Conservation (phyloP, 2,329 filamentous ascomycete genomes). For the Monosporascus sp. region DNA sequence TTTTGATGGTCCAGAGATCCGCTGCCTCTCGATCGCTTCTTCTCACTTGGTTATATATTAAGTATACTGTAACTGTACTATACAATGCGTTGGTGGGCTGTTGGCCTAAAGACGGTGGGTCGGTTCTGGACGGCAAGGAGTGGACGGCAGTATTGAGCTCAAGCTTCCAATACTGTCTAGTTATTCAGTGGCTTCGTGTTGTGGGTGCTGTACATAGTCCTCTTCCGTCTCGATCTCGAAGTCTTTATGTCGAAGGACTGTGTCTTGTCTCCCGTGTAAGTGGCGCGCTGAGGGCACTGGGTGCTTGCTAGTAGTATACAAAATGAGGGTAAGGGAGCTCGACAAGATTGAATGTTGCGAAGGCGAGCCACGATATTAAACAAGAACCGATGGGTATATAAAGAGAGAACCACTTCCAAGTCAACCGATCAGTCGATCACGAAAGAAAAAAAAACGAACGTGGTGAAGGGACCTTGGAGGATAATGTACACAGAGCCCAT, state of each 20-base stretch:
- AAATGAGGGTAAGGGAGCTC: constrained; percentile 30
- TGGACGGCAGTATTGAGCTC: constrained; percentile 24
- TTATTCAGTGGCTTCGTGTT: constrained; percentile 19
- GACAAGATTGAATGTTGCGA: constrained; percentile 25
- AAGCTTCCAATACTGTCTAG: constrained; percentile 20
- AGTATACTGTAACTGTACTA: constrained; percentile 25
- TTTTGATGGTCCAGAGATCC: neutral
- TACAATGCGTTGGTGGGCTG: constrained; percentile 26
- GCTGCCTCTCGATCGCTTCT: constrained; percentile 7
- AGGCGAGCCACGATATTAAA: constrained; percentile 28
- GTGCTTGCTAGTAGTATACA: constrained; percentile 20
- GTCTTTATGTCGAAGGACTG: constrained; percentile 6
- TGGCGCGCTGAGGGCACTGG: constrained; percentile 13
- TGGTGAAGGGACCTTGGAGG: constrained; percentile 28
- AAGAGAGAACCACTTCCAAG: constrained; percentile 26
- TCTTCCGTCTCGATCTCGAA: constrained; percentile 12
- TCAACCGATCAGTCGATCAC: constrained; percentile 31
- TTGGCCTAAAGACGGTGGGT: constrained; percentile 31
- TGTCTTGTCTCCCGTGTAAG: constrained; percentile 20
- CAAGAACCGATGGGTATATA: constrained; percentile 29
- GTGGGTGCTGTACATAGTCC: constrained; percentile 25
- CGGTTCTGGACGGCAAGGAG: constrained; percentile 28
- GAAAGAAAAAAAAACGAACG: constrained; percentile 25
- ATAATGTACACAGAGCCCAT: constrained; percentile 27
- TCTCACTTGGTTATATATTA: constrained; percentile 25